phyloP scores from a whole-genome alignment of 2,329 filamentous ascomycete species.

The Penicillium concentricum region DNA sequence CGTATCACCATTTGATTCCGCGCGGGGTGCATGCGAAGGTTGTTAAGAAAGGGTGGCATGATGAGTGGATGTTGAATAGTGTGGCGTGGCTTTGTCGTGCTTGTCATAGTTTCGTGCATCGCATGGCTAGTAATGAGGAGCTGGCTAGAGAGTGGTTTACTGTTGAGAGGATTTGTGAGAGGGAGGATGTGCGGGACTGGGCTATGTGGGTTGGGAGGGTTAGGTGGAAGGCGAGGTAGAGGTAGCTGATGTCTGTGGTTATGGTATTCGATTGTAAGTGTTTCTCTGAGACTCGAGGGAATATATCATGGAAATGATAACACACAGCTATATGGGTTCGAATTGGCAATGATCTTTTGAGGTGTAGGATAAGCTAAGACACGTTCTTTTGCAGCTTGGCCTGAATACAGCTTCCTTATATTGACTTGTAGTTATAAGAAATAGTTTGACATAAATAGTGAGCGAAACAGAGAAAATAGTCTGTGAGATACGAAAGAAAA shows the following conservation, averaged over 20 bases:
- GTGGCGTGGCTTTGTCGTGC: constrained; percentile 85
- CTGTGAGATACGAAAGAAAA: background rate
- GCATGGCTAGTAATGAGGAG: constrained; percentile 72
- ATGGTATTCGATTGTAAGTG: background rate
- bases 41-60: constrained; percentile 76
- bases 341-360: background rate
- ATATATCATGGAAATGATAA: background rate
- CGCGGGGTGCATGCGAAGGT: constrained; percentile 72
- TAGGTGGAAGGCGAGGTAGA: constrained; percentile 66
- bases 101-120: constrained; percentile 80
- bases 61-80: constrained; percentile 69
- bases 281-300: background rate
- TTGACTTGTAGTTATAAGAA: background rate
- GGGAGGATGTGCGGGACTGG: constrained; percentile 71
- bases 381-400: background rate
- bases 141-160: constrained; percentile 71
- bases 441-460: background rate
- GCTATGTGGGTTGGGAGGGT: constrained; percentile 70
- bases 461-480: background rate
- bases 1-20: constrained; percentile 87
- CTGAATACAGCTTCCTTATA: background rate
- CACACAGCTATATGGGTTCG: background rate
- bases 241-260: constrained; percentile 29
- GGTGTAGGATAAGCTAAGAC: background rate
- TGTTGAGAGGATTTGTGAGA: constrained; percentile 66